phyloP scores from a whole-genome alignment of 192 early-diverging fungal species.

The Phycomyces blakesleeanus region DNA sequence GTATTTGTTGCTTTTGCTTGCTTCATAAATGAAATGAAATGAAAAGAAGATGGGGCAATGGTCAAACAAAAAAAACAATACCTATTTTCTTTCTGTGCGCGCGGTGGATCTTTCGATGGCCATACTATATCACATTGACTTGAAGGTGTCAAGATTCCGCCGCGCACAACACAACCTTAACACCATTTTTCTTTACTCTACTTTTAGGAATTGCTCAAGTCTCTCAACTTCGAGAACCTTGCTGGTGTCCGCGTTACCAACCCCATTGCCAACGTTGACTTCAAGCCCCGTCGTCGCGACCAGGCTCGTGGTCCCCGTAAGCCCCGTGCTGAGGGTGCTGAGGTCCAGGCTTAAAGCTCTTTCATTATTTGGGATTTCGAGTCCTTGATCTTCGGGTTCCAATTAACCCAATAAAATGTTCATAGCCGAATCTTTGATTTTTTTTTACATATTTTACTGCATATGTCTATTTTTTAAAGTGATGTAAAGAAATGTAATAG shows the following conservation, averaged over 20 bases:
- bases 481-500: no score
- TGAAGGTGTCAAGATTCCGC: slow-evolving; percentile 34
- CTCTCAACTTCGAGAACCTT: slow-evolving; percentile 92
- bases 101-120: slow-evolving; percentile 32
- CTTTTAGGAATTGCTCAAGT: slow-evolving; percentile 85
- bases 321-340: slow-evolving; percentile 20
- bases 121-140: slow-evolving; percentile 12
- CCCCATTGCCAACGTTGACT: slow-evolving; percentile 30
- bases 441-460: no score
- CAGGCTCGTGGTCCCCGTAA: slow-evolving; percentile 26
- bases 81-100: slow-evolving; percentile 5
- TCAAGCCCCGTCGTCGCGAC: slow-evolving; percentile 34
- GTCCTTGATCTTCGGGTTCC: neutral
- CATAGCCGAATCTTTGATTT: no score
- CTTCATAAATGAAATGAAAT: neutral
- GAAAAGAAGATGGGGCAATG: neutral
- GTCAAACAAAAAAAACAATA: neutral
- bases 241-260: slow-evolving; percentile 72
- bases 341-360: slow-evolving; percentile 22
- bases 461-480: no score
- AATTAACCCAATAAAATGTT: neutral
- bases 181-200: slow-evolving; percentile 11
- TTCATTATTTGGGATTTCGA: neutral
- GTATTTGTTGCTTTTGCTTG: neutral
- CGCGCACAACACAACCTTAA: slow-evolving; percentile 5